Percentiles rank a stretch among this genome's conserved stretches.
These are phyloP conservation scores for Xerocomellus intermedius DNA, from an alignment of 768 basidiomycete species.

Conservation along the genomic window DNA sequence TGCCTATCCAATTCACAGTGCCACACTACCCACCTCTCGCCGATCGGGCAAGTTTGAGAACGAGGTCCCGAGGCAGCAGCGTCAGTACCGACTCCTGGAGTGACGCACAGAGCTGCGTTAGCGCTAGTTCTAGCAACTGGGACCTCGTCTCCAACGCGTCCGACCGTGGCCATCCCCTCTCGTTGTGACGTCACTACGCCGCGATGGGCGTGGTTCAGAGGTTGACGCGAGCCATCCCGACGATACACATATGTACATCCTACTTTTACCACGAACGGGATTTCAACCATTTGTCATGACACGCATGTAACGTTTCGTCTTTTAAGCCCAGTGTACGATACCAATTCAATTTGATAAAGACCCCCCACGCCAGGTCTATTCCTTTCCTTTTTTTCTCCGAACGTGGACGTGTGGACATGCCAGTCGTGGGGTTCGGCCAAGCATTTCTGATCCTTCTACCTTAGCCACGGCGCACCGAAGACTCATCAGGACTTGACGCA, in stretches of 20 bases:
- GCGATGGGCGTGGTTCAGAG: no score
- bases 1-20: not conserved
- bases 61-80: constrained; percentile 13
- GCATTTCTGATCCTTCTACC: no score
- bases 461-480: no score
- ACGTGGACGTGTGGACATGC: no score
- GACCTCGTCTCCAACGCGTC: constrained; percentile 25
- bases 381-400: no score
- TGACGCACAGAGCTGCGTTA: constrained; percentile 24
- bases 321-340: not conserved
- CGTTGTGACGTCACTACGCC: not conserved
- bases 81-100: constrained; percentile 26
- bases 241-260: no score
- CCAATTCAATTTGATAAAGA: not conserved
- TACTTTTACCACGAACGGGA: not conserved
- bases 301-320: not conserved
- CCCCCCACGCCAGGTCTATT: no score
- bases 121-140: constrained; percentile 16
- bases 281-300: not conserved
- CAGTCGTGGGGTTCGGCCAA: no score
- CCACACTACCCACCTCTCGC: not conserved
- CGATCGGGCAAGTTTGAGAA: not conserved
- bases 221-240: no score
- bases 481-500: no score
- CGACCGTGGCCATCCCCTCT: not conserved